Conservation (phyloP, 192 early-diverging fungal genomes). For the Coemansia sp. region DNA sequence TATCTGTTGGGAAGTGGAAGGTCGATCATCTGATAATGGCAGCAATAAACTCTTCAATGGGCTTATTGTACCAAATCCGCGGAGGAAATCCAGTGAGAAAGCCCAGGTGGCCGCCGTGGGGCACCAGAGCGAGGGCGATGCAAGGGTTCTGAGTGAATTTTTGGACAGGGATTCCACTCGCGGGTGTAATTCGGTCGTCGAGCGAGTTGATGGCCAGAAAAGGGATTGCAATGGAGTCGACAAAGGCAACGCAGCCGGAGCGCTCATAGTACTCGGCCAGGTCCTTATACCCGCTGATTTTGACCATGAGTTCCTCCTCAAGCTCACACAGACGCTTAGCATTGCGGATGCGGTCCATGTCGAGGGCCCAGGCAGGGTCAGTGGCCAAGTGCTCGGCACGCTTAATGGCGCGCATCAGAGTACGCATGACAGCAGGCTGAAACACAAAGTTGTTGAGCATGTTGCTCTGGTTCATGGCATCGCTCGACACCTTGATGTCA, state of each 20-base stretch:
- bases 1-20: too few species aligned
- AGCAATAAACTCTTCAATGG: slow-evolving; percentile 60
- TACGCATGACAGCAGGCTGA: slow-evolving; percentile 53
- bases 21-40: slow-evolving; percentile 47
- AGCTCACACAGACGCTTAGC: slow-evolving; percentile 72
- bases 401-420: slow-evolving; percentile 50
- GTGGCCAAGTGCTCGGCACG: slow-evolving; percentile 35
- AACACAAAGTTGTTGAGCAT: slow-evolving; percentile 56
- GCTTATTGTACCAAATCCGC: slow-evolving; percentile 60
- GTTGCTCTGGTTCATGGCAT: slow-evolving; percentile 51
- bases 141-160: slow-evolving; percentile 72
- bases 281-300: slow-evolving; percentile 65
- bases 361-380: slow-evolving; percentile 35
- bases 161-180: slow-evolving; percentile 62
- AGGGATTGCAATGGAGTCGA: slow-evolving; percentile 65
- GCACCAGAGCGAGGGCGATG: slow-evolving; percentile 71
- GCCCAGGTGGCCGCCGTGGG: slow-evolving; percentile 85
- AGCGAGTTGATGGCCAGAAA: slow-evolving; percentile 74
- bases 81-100: slow-evolving; percentile 55
- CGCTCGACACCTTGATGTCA: slow-evolving; percentile 59
- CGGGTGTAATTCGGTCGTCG: slow-evolving; percentile 78
- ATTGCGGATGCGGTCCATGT: slow-evolving; percentile 47
- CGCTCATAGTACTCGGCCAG: slow-evolving; percentile 73
- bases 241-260: slow-evolving; percentile 53
- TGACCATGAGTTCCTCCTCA: slow-evolving; percentile 68